Percentiles rank a stretch among this genome's conserved stretches.
phyloP scores from a whole-genome alignment of 495 filamentous ascomycete genomes.

The Daldinia caldariorum region DNA sequence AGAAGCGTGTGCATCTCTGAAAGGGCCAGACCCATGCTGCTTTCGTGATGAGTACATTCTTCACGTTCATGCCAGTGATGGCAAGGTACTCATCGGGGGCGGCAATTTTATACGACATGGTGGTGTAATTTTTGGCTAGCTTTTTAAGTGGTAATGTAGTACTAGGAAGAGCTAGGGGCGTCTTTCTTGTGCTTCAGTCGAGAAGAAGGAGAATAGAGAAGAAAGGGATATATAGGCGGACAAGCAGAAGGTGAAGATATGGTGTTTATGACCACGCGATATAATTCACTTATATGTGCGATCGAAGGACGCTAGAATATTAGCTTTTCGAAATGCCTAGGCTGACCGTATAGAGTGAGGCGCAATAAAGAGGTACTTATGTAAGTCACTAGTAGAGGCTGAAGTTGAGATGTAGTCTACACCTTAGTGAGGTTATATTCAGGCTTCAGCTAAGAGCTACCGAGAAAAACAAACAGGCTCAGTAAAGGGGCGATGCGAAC shows the following conservation, averaged over 20 bases:
- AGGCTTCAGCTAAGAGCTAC: background rate
- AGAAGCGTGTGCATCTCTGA: conserved; percentile 66
- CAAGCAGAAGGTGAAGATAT: background rate
- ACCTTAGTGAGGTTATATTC: background rate
- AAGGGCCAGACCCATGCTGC: conserved; percentile 74
- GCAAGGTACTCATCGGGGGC: conserved; percentile 74
- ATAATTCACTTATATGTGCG: background rate
- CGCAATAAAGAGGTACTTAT: background rate
- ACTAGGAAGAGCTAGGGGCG: background rate
- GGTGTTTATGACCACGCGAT: background rate
- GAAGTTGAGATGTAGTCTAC: background rate
- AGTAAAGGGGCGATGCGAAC: conserved; percentile 6
- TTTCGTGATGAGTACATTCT: conserved; percentile 76
- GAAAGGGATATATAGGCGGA: background rate
- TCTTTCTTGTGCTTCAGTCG: background rate
- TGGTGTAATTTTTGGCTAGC: conserved; percentile 29
- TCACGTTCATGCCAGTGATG: conserved; percentile 79
- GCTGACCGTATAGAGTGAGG: background rate
- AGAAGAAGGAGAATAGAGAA: conserved; percentile 1
- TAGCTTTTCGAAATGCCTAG: background rate
- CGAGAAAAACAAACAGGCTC: conserved; percentile 2
- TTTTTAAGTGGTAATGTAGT: background rate
- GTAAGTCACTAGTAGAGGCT: background rate
- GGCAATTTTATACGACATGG: conserved; percentile 58
- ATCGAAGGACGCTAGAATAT: background rate